Evolutionary conservation across 257 asterid genomes (phyloP).

Genomic region (Fraxinus americana): DNA sequence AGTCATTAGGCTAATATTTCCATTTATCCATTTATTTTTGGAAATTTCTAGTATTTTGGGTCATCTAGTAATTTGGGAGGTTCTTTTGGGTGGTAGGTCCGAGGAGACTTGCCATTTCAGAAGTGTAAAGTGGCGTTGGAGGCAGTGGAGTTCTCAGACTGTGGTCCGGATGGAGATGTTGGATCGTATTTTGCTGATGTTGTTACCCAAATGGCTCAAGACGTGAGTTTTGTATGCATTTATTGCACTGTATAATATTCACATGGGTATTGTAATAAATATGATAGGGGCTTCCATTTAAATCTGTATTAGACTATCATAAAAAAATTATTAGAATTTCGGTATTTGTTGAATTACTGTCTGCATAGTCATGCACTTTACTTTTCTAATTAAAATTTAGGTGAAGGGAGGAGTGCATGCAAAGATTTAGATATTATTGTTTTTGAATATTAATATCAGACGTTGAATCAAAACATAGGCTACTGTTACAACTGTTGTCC

Average conservation of each 20-base stretch:
- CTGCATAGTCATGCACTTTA: not conserved
- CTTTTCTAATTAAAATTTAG: not conserved
- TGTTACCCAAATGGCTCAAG: conserved; percentile 93
- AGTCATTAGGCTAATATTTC: not conserved
- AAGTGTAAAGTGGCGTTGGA: conserved; percentile 88
- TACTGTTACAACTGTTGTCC: not conserved
- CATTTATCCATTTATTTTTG: not conserved
- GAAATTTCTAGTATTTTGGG: conserved; percentile 10
- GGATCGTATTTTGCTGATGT: conserved; percentile 95
- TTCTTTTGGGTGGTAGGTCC: conserved; percentile 52
- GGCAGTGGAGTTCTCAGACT: conserved; percentile 79
- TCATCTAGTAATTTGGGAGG: conserved; percentile 6
- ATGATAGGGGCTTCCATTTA: not conserved
- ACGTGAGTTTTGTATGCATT: conserved; percentile 53
- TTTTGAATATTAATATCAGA: not conserved
- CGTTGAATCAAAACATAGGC: not conserved
- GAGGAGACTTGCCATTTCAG: conserved; percentile 90
- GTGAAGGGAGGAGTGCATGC: not conserved
- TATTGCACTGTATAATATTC: conserved; percentile 4
- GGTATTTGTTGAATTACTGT: not conserved
- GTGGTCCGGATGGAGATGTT: conserved; percentile 70
- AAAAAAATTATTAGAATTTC: not conserved
- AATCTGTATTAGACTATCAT: not conserved
- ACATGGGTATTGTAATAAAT: not conserved
- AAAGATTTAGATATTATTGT: not conserved